Evolutionary conservation across 129 eudicot species (phyloP).

Genomic region (Tagetes erecta): DNA sequence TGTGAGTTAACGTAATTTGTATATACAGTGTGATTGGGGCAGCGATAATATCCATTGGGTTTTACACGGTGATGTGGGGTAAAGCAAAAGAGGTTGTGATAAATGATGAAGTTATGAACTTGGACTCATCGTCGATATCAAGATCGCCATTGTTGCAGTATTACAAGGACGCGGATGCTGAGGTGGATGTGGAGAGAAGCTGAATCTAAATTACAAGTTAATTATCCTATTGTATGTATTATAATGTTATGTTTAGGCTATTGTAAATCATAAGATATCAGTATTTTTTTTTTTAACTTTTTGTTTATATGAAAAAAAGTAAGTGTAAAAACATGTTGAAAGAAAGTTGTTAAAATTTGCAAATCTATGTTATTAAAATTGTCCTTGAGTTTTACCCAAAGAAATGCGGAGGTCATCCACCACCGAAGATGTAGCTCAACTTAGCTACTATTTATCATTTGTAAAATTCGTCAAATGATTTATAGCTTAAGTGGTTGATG

Average conservation of each 20-base stretch:
- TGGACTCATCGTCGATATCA: constrained; percentile 36
- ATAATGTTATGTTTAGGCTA: constrained; percentile 20
- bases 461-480: no score
- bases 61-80: constrained; percentile 97
- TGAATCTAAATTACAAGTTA: neutral
- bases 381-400: no score
- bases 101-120: constrained; percentile 24
- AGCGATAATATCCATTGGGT: constrained; percentile 67
- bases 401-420: no score
- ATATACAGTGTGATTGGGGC: constrained; percentile 75
- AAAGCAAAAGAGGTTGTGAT: constrained; percentile 56
- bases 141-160: constrained; percentile 53
- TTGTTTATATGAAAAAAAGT: no score
- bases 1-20: neutral
- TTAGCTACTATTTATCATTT: no score
- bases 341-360: neutral
- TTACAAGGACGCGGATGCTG: constrained; percentile 27
- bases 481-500: no score
- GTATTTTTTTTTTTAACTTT: neutral
- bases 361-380: no score
- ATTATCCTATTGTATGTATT: constrained; percentile 12
- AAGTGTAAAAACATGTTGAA: neutral
- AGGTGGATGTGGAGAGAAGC: constrained; percentile 23
- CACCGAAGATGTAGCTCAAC: no score
- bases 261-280: constrained; percentile 23